phyloP scores from a whole-genome alignment of 202 grass and related monocot genomes.

The Digitaria exilis region DNA sequence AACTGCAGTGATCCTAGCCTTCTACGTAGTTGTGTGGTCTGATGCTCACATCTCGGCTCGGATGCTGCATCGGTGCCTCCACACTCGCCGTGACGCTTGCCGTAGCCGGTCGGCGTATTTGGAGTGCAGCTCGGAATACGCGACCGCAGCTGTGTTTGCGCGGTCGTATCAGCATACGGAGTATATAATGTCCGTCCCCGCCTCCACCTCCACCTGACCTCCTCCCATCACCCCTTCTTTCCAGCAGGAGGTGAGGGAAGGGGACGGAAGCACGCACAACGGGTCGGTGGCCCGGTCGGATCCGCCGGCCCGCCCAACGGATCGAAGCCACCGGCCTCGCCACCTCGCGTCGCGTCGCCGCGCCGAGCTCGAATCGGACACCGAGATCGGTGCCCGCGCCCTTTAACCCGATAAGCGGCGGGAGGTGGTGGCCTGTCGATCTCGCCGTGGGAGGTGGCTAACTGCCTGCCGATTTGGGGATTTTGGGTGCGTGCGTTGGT shows the following conservation, averaged over 20 bases:
- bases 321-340: slow-evolving; percentile 2
- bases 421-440: slow-evolving; percentile 35
- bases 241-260: slow-evolving; percentile 29
- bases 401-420: slow-evolving; percentile 13
- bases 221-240: neutral
- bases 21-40: neutral
- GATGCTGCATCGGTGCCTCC: neutral
- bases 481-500: slow-evolving; percentile 1
- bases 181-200: slow-evolving; percentile 19
- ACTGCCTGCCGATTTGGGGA: slow-evolving; percentile 36
- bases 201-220: neutral
- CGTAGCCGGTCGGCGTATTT: slow-evolving; percentile 32
- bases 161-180: slow-evolving; percentile 12
- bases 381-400: slow-evolving; percentile 20
- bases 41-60: neutral
- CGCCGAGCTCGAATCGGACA: slow-evolving; percentile 12
- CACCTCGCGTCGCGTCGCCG: neutral
- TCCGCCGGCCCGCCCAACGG: neutral
- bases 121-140: slow-evolving; percentile 25
- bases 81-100: neutral
- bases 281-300: slow-evolving; percentile 35
- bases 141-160: neutral
- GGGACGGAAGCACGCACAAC: slow-evolving; percentile 33
- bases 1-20: neutral
- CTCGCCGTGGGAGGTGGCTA: slow-evolving; percentile 30